Conservation (phyloP, 2,329 filamentous ascomycete genomes). For the Magnaporthiopsis incrustans region DNA sequence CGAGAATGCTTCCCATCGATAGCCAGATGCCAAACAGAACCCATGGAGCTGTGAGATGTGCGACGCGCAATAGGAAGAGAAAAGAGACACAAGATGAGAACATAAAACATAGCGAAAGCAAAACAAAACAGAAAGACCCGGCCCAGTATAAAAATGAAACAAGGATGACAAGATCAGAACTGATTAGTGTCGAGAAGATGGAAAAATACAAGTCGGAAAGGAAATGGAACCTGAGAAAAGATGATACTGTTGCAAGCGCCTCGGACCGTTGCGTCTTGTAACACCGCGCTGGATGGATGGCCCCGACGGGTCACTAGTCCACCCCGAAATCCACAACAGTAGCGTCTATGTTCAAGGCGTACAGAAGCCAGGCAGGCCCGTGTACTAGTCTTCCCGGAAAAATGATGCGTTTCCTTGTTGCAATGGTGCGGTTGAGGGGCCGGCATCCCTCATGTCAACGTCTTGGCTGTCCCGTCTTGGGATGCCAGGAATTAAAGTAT, state of each 20-base stretch:
- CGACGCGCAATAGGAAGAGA: background rate
- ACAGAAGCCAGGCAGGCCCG: no score
- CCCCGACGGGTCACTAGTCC: background rate
- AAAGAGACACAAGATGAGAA: background rate
- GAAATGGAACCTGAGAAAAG: background rate
- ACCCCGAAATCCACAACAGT: background rate
- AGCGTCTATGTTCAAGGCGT: no score
- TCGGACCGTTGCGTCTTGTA: background rate
- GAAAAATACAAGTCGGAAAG: constrained; percentile 5
- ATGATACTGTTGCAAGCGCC: background rate
- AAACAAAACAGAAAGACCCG: background rate
- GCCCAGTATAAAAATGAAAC: background rate
- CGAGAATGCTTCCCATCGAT: constrained; percentile 3
- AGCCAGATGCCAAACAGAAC: constrained; percentile 6
- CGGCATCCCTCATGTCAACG: constrained; percentile 48
- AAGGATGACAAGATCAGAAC: background rate
- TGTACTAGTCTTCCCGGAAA: constrained; percentile 33
- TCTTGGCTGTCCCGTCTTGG: constrained; percentile 34
- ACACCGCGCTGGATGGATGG: background rate
- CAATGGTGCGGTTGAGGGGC: constrained; percentile 45
- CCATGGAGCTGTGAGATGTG: background rate
- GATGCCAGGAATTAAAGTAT: constrained; percentile 21
- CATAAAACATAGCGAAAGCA: constrained; percentile 6
- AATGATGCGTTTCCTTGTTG: constrained; percentile 39
- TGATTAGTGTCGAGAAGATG: constrained; percentile 3